Evolutionary conservation across 2,329 filamentous ascomycete species (phyloP).

Genomic region (Stagonosporopsis tanaceti): DNA sequence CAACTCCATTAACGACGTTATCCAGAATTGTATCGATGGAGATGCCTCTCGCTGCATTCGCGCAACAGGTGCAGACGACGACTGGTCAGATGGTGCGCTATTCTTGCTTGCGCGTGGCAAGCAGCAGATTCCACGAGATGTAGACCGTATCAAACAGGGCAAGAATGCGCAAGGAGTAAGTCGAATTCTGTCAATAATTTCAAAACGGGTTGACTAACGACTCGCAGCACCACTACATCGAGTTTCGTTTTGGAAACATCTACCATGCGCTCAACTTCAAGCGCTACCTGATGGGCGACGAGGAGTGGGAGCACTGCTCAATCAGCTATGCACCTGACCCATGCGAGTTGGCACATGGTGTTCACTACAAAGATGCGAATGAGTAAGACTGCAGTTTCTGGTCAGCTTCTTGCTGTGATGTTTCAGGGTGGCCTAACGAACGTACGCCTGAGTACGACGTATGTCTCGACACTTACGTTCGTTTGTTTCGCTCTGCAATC

Average conservation of each 20-base stretch:
- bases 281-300: slow-evolving; percentile 47
- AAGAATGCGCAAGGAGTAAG: slow-evolving; percentile 54
- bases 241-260: slow-evolving; percentile 59
- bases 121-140: slow-evolving; percentile 45
- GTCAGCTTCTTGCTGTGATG: too few species aligned
- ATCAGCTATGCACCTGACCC: slow-evolving; percentile 56
- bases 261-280: slow-evolving; percentile 57
- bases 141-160: slow-evolving; percentile 56
- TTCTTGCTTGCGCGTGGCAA: slow-evolving; percentile 50
- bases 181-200: background rate
- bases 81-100: slow-evolving; percentile 50
- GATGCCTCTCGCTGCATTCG: slow-evolving; percentile 58
- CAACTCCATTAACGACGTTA: slow-evolving; percentile 50
- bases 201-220: slow-evolving; percentile 13
- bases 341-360: slow-evolving; percentile 40
- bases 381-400: too few species aligned
- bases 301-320: slow-evolving; percentile 58
- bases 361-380: slow-evolving; percentile 35
- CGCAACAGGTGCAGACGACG: slow-evolving; percentile 52
- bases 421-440: too few species aligned
- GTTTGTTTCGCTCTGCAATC: too few species aligned
- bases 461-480: too few species aligned
- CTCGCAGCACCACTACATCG: slow-evolving; percentile 52
- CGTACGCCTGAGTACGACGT: too few species aligned
- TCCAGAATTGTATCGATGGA: slow-evolving; percentile 51